Evolutionary conservation across 805 yeast species (phyloP), one percentile per base, ranked within the genome.

Genomic region (Jamesozyma jinghongensis): DNA sequence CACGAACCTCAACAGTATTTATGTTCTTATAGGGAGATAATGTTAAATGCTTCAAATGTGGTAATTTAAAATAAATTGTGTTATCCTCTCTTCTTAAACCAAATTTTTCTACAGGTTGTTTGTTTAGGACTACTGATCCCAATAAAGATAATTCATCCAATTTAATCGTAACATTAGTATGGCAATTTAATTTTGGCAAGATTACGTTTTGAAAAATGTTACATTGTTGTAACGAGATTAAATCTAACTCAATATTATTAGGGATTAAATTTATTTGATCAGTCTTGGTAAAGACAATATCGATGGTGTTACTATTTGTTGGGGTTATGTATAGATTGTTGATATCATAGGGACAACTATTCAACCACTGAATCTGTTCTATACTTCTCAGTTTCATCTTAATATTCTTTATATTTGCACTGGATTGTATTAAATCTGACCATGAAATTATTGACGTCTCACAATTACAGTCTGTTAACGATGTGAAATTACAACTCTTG

Each of bases 341-440:
- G 2, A 50, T 20, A 5, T 39, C 10, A 29, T 32, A 45, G 3
- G 54, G 58, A 16, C 49, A 51, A 5, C 42, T 33, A 19, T 32
- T 35, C n/a, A 55, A 36, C 58, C 58, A 52, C 22, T 37, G 16
- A 5, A 51, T 30, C 34, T 56, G 59, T 20, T 49, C 45, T 18
- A 29, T 31, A 14, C 43, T 38, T 13, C 36, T 36, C 37, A 57
- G 28, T 17, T 44, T 47, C 6, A 54, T 31, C 5, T 25, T 37
- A 6, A 56, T 16, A 13, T 35, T 32, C 16, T 40, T 36, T 3
- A 50, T 16, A 3, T 26, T 31, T 3, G 38, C 36, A 17, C 42
- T 41, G 1, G 48, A 35, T 1, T 38, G 29, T 11, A 19, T 16
- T 3, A 56, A 32, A 34, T 48, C 49, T 5, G 33, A 30, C 61